These are phyloP conservation scores for Hevea brasiliensis DNA, from an alignment of 345 rosid species.

Conservation along the genomic window DNA sequence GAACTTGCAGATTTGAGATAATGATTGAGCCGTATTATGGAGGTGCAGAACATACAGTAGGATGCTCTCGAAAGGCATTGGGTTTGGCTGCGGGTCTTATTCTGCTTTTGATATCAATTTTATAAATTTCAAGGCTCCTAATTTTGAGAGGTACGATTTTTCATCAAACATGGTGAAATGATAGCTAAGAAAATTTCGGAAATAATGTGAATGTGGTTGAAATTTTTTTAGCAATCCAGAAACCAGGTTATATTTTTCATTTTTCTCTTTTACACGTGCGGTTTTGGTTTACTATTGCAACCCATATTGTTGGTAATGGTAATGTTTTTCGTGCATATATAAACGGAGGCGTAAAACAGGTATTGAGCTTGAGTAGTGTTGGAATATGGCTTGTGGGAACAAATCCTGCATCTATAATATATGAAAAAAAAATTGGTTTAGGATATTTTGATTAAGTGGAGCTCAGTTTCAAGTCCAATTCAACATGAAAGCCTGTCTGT, in stretches of 20 bases:
- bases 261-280: no score
- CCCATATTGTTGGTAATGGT: background rate
- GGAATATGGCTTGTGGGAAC: no score
- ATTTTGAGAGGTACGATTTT: constrained; percentile 21
- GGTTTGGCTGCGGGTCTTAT: constrained; percentile 28
- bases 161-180: constrained; percentile 13
- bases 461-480: no score
- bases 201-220: background rate
- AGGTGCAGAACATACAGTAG: no score
- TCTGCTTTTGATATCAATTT: constrained; percentile 31
- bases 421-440: no score
- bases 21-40: constrained; percentile 79
- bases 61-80: constrained; percentile 16
- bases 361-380: no score
- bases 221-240: background rate
- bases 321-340: background rate
- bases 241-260: no score
- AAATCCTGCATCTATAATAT: no score
- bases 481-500: no score
- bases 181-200: no score
- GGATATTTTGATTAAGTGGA: no score
- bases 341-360: no score
- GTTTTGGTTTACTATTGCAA: background rate
- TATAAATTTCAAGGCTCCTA: constrained; percentile 26
- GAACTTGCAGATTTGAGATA: constrained; percentile 56